A percentile compares a stretch with the other conserved stretches of the same genome.
Evolutionary conservation across 208 protist species (phyloP).

Genomic region (Leishmania mexicana): DNA sequence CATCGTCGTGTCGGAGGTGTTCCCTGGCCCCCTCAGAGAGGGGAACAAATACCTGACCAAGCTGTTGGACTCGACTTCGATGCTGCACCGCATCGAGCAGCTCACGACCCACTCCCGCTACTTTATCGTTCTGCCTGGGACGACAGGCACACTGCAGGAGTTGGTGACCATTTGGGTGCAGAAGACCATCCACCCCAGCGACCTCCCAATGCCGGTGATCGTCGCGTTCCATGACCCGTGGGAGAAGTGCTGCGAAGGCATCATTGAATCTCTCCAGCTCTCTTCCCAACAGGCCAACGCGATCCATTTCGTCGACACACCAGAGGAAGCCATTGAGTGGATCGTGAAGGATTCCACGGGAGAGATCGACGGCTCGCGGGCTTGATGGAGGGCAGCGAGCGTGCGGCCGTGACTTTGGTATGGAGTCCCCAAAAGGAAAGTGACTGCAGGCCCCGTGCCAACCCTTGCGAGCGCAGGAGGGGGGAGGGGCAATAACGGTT

Average conservation of each 20-base stretch:
- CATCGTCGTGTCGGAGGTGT: constrained; percentile 50
- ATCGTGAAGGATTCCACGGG: constrained; percentile 44
- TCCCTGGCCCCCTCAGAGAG: constrained; percentile 49
- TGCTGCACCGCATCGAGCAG: constrained; percentile 68
- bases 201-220: constrained; percentile 44
- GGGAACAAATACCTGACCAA: constrained; percentile 70
- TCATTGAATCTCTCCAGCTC: constrained; percentile 42
- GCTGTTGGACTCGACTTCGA: constrained; percentile 38
- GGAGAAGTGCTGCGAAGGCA: constrained; percentile 51
- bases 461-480: background rate
- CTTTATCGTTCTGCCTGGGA: constrained; percentile 69
- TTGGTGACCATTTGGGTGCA: constrained; percentile 66
- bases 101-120: constrained; percentile 63
- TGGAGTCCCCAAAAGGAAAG: background rate
- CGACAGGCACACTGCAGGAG: constrained; percentile 70
- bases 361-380: constrained; percentile 4
- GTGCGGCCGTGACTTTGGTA: background rate
- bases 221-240: constrained; percentile 74
- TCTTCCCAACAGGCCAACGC: constrained; percentile 29
- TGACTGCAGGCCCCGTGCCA: background rate
- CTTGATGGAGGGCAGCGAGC: constrained; percentile 1
- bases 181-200: constrained; percentile 38
- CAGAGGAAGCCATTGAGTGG: constrained; percentile 54
- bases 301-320: constrained; percentile 65
- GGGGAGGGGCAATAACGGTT: background rate